These are phyloP conservation scores for Zymoseptoria pseudotritici DNA, from an alignment of 2,329 filamentous ascomycete genomes.

Conservation along the genomic window DNA sequence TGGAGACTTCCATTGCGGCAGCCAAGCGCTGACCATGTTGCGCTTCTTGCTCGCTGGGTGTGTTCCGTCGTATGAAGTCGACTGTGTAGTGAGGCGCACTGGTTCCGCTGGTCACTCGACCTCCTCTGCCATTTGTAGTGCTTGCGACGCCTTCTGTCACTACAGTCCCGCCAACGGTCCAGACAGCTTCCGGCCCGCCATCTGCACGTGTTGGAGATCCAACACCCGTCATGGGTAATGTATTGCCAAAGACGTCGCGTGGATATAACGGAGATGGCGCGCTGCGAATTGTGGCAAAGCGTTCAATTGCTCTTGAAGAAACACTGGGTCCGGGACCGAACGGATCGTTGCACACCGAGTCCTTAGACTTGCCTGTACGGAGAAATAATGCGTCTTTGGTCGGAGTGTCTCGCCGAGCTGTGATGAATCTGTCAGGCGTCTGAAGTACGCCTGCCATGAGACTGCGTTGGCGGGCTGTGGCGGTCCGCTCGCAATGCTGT, in stretches of 20 bases:
- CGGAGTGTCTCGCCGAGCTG: constrained; percentile 26
- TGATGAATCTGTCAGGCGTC: constrained; percentile 54
- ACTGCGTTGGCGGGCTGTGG: constrained; percentile 15
- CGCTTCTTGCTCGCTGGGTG: constrained; percentile 20
- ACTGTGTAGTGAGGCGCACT: constrained; percentile 60
- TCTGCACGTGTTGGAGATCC: constrained; percentile 8
- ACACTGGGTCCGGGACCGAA: constrained; percentile 19
- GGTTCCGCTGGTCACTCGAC: constrained; percentile 60
- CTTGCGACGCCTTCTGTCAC: constrained; percentile 31
- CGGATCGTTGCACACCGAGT: constrained; percentile 15
- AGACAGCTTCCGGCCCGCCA: constrained; percentile 62
- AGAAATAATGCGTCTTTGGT: constrained; percentile 21
- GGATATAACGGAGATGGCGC: constrained; percentile 1
- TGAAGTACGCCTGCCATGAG: constrained; percentile 17
- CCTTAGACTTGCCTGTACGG: neutral
- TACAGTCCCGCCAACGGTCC: constrained; percentile 64
- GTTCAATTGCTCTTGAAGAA: constrained; percentile 14
- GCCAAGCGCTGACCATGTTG: constrained; percentile 70
- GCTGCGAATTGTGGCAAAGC: constrained; percentile 18
- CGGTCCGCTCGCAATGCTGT: constrained; percentile 13
- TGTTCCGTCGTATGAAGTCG: constrained; percentile 43
- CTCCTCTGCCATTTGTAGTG: constrained; percentile 54
- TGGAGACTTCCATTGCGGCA: constrained; percentile 72
- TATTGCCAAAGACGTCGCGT: constrained; percentile 1
- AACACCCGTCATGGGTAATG: neutral